Evolutionary conservation across 2,329 filamentous ascomycete species (phyloP).

Genomic region (Ceratocystis diversiconidia): DNA sequence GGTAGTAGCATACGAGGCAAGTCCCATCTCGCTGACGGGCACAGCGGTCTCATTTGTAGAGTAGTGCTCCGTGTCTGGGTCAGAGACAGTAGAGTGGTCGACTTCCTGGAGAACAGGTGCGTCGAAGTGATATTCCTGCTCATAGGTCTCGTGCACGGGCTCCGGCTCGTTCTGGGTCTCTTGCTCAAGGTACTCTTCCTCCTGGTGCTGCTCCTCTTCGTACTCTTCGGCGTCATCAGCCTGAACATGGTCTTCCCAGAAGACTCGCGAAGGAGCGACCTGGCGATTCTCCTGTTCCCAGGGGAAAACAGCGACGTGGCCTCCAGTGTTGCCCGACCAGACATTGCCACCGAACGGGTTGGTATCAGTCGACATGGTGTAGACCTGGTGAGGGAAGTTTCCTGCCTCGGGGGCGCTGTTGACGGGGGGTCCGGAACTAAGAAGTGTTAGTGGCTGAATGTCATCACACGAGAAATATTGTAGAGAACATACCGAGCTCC

Average conservation of each 20-base stretch:
- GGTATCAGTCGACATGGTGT: slow-evolving; percentile 53
- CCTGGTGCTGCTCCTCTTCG: slow-evolving; percentile 9
- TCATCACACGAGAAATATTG: neutral
- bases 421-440: slow-evolving; percentile 16
- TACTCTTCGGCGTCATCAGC: neutral
- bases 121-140: neutral
- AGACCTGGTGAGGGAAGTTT: slow-evolving; percentile 65
- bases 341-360: neutral
- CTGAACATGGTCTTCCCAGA: slow-evolving; percentile 16
- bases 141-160: neutral
- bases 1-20: slow-evolving; percentile 25
- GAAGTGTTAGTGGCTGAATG: neutral
- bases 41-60: slow-evolving; percentile 6
- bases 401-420: slow-evolving; percentile 53
- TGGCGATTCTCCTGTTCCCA: slow-evolving; percentile 18
- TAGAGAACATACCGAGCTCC: slow-evolving; percentile 19
- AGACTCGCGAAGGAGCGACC: slow-evolving; percentile 13
- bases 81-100: neutral
- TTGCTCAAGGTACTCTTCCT: slow-evolving; percentile 1
- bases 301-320: slow-evolving; percentile 16
- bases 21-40: slow-evolving; percentile 17
- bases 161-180: neutral
- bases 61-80: neutral
- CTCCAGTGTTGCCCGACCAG: slow-evolving; percentile 12
- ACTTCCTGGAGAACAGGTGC: neutral